Evolutionary conservation across 805 yeast species (phyloP), one percentile per base, ranked within the genome.

Genomic region (Lachancea cidri): DNA sequence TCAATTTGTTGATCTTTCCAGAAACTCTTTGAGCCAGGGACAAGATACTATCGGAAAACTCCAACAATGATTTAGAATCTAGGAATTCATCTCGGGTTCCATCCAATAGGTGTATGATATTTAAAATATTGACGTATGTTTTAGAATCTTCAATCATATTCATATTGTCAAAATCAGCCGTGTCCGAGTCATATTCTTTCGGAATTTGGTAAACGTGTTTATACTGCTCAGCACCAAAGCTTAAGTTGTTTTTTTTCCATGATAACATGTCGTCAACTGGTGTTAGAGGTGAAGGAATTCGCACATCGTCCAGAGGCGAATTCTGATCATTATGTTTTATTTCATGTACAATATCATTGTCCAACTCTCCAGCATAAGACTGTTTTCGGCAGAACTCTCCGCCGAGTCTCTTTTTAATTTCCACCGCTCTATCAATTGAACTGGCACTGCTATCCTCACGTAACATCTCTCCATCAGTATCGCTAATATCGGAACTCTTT

Each of bases 371-470:
- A n/a, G n/a, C n/a, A n/a, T n/a, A n/a, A n/a, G n/a, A n/a, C n/a
- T n/a, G n/a, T n/a, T n/a, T n/a, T n/a, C n/a, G n/a, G n/a, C n/a
- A n/a, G n/a, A n/a, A n/a, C n/a, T n/a, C n/a, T n/a, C n/a, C 11
- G 29, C 8, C 29, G 18, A 47, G 35, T 13, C 35, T 46, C 19
- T 45, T 49, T 32, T 44, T 53, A 15, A 43, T 39, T 5, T 30
- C 25, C 15, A 30, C 31, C 3, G 50, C 54, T 35, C 52, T 47
- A 15, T 43, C 54, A 19, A 49, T 17, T 2, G 54, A 47, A 29
- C 51, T 49, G 19, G 54, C 37, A 18, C 43, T 39, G 30, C 51
- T 50, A 31, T 41, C 39, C 6, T 22, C 35, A n/a, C n/a, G n/a
- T n/a, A n/a, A n/a, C n/a, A n/a, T n/a, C n/a, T n/a, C n/a, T n/a